Percentiles rank a stretch among this genome's conserved stretches.
Conservation (phyloP, 2,329 filamentous ascomycete genomes). For the Erysiphe pulchra region DNA sequence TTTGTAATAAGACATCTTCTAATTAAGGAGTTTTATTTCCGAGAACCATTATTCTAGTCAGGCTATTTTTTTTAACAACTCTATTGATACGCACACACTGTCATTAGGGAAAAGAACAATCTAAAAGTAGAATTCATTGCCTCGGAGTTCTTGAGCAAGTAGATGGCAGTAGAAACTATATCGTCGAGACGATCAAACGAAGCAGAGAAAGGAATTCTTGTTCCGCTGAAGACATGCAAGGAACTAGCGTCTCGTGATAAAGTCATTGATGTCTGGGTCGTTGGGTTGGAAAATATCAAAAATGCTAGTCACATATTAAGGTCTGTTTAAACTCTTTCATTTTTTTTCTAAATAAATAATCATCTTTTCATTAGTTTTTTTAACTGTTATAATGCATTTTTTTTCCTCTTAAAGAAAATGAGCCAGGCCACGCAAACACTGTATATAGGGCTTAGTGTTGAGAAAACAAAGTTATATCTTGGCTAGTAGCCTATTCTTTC, state of each 20-base stretch:
- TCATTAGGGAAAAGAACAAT: no score
- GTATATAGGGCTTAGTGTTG: background rate
- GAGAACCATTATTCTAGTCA: no score
- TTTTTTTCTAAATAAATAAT: no score
- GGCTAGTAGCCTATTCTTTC: no score
- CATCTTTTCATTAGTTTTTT: no score
- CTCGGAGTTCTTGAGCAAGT: no score
- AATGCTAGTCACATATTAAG: conserved; percentile 42
- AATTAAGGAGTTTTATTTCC: no score
- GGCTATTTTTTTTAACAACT: no score
- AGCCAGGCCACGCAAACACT: background rate
- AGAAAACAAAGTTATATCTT: background rate
- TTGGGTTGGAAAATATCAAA: conserved; percentile 43
- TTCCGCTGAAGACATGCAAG: conserved; percentile 37
- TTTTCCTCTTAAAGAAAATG: background rate
- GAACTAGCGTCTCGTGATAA: conserved; percentile 33
- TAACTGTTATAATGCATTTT: conserved; percentile 10
- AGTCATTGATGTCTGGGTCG: conserved; percentile 39
- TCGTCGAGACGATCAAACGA: background rate
- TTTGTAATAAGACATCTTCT: no score
- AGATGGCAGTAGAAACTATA: no score
- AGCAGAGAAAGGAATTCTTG: conserved; percentile 14
- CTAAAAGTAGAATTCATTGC: no score
- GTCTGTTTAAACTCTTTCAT: conserved; percentile 19
- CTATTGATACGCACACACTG: no score